Percentiles rank a stretch among this genome's conserved stretches.
Evolutionary conservation across 257 asterid species (phyloP).

Genomic region (Solanum gandarillasii): DNA sequence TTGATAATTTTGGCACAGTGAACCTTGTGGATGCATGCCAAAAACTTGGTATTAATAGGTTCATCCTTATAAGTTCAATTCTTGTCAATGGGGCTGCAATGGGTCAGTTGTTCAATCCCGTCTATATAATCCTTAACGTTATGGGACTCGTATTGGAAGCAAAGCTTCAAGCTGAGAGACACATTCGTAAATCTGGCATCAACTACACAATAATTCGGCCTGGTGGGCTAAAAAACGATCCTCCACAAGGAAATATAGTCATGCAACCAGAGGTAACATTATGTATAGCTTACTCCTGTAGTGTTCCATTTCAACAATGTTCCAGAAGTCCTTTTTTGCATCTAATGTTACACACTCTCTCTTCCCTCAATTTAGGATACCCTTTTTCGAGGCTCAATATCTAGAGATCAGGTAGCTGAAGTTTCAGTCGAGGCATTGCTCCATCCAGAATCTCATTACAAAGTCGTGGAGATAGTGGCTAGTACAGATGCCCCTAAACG

Average conservation of each 20-base stretch:
- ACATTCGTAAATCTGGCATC: constrained; percentile 83
- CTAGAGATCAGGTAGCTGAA: constrained; percentile 92
- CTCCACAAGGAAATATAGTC: constrained; percentile 74
- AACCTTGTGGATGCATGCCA: constrained; percentile 93
- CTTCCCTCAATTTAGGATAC: constrained; percentile 53
- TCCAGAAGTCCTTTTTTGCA: not conserved
- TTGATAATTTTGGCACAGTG: constrained; percentile 88
- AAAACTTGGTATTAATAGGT: constrained; percentile 60
- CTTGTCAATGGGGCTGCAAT: constrained; percentile 93
- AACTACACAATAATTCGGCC: constrained; percentile 91
- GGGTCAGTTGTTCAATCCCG: constrained; percentile 87
- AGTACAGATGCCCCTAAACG: constrained; percentile 64
- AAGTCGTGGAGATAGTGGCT: constrained; percentile 86
- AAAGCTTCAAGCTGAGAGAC: constrained; percentile 88
- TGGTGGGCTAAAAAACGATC: constrained; percentile 82
- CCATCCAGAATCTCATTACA: constrained; percentile 56
- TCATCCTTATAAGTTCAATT: constrained; percentile 81
- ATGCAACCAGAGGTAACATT: constrained; percentile 83
- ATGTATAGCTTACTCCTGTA: not conserved
- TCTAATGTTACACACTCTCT: not conserved
- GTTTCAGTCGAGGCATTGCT: constrained; percentile 86
- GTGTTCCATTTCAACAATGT: not conserved
- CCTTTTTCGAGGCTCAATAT: constrained; percentile 69
- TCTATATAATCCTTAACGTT: constrained; percentile 77
- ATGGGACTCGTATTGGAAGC: constrained; percentile 80